A percentile compares a stretch with the other conserved stretches of the same genome.
Conservation (phyloP, 345 rosid genomes). For the Euclidium syriacum region DNA sequence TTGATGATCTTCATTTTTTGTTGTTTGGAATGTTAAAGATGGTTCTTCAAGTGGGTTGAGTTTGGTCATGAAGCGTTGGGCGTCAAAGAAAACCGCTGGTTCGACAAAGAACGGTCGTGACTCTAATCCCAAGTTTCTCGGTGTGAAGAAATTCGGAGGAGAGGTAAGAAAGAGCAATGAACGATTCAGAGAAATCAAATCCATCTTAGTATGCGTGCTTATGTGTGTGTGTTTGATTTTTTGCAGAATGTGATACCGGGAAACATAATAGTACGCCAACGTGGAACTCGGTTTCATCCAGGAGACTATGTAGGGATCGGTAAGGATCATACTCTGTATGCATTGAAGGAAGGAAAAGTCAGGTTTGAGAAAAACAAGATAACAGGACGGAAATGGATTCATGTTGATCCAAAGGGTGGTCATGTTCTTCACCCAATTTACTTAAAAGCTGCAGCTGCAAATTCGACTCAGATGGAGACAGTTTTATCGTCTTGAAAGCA, state of each 20-base stretch:
- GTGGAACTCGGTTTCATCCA: conserved; percentile 81
- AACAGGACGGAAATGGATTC: conserved; percentile 71
- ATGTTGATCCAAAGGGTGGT: conserved; percentile 68
- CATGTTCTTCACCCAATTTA: conserved; percentile 74
- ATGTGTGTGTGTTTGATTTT: conserved; percentile 7
- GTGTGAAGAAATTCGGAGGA: conserved; percentile 90
- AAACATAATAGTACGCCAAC: conserved; percentile 72
- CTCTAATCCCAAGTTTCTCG: conserved; percentile 85
- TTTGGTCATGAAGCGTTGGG: conserved; percentile 76
- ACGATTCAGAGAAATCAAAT: neutral
- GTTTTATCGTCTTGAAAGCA: conserved; percentile 4
- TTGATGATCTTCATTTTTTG: neutral
- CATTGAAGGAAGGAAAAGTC: conserved; percentile 63
- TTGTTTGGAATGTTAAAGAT: conserved; percentile 32
- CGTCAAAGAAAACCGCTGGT: conserved; percentile 79
- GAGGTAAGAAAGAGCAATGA: conserved; percentile 41
- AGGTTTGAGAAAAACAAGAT: conserved; percentile 69
- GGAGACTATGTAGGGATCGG: conserved; percentile 82
- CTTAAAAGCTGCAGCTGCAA: conserved; percentile 19
- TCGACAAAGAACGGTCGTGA: conserved; percentile 88
- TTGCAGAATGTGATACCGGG: conserved; percentile 80
- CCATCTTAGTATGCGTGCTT: neutral
- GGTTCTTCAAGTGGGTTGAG: conserved; percentile 55
- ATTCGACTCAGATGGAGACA: conserved; percentile 29
- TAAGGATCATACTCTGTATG: conserved; percentile 69